A percentile compares a stretch with the other conserved stretches of the same genome.
phyloP scores from a whole-genome alignment of 495 filamentous ascomycete genomes.

The Apodospora peruviana region DNA sequence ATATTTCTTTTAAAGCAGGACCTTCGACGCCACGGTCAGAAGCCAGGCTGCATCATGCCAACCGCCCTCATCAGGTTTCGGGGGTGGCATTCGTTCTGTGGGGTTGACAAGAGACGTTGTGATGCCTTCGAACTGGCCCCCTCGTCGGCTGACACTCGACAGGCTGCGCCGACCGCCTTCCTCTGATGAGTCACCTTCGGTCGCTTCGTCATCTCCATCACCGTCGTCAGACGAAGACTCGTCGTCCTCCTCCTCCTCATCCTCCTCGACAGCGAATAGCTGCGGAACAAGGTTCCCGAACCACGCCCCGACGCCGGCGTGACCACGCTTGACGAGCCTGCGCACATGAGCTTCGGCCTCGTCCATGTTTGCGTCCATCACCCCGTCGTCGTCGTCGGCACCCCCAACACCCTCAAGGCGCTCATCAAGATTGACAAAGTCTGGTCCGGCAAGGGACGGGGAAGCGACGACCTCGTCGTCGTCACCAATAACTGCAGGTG shows the following conservation, averaged over 20 bases:
- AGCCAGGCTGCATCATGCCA: slow-evolving; percentile 88
- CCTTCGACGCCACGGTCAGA: slow-evolving; percentile 67
- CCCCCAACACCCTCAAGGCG: slow-evolving; percentile 34
- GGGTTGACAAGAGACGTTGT: slow-evolving; percentile 1
- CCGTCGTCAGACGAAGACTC: slow-evolving; percentile 44
- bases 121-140: slow-evolving; percentile 11
- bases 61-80: slow-evolving; percentile 49
- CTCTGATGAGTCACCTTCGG: slow-evolving; percentile 27
- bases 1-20: slow-evolving; percentile 54
- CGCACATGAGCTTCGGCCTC: slow-evolving; percentile 51
- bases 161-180: slow-evolving; percentile 21
- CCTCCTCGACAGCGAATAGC: slow-evolving; percentile 64
- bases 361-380: slow-evolving; percentile 24
- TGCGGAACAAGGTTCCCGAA: slow-evolving; percentile 68
- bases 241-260: slow-evolving; percentile 49
- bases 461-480: too few relatives aligned
- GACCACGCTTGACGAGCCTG: slow-evolving; percentile 51
- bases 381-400: not conserved
- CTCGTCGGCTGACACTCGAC: slow-evolving; percentile 9
- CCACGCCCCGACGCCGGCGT: slow-evolving; percentile 67
- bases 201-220: slow-evolving; percentile 34
- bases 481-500: slow-evolving; percentile 13
- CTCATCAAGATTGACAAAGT: slow-evolving; percentile 55
- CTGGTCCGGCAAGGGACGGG: slow-evolving; percentile 40
- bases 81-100: slow-evolving; percentile 32